Evolutionary conservation across 345 rosid genomes (phyloP).

Genomic region (Eucalyptus paniculata): DNA sequence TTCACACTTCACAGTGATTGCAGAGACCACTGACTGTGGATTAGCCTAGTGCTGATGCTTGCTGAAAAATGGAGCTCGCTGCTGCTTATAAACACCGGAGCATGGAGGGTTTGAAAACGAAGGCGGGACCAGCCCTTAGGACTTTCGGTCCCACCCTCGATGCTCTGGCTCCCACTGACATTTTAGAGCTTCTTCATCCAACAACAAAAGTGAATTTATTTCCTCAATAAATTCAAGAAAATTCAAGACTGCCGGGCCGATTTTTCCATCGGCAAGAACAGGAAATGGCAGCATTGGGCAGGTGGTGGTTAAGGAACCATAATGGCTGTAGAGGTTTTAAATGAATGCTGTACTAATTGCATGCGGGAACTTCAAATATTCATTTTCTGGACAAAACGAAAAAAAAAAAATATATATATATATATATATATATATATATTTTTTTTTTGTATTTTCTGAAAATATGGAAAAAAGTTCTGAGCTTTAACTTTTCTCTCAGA

Average conservation of each 20-base stretch:
- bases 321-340: not conserved
- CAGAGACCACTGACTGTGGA: not conserved
- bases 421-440: too few species aligned
- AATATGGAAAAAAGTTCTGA: not conserved
- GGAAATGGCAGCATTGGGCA: not conserved
- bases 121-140: not conserved
- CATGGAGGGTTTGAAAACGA: not conserved
- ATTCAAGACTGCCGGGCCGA: not conserved
- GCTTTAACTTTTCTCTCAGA: not conserved
- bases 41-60: not conserved
- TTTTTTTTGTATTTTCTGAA: not conserved
- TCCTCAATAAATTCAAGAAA: not conserved
- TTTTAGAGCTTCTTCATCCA: not conserved
- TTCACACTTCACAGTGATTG: not conserved
- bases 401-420: not conserved
- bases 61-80: not conserved
- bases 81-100: not conserved
- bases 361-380: not conserved
- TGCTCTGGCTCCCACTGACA: not conserved
- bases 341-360: not conserved
- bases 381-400: not conserved
- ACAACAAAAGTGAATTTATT: not conserved
- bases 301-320: not conserved
- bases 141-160: not conserved
- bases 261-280: not conserved